Base-by-base conservation (phyloP, 73 alveolate species). In the Tetrahymena malaccensis region DNA sequence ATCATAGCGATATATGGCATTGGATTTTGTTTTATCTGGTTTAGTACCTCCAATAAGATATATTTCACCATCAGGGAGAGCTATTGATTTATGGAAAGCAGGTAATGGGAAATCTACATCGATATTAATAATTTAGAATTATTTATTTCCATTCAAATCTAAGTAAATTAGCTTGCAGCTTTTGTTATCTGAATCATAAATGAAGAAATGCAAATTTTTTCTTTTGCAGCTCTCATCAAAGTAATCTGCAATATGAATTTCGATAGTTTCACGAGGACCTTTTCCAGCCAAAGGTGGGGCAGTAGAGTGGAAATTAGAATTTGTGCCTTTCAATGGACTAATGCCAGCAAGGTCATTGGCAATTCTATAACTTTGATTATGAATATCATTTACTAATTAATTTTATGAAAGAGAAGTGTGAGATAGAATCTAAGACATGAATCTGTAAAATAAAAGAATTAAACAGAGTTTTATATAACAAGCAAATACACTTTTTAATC, bases 11-110 rank as follows among this genome's bases (percentile, higher is more conserved):
- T 70, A 70, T 12, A 70, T 70, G 37, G 89, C 17, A 70, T 85
- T 85, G 4, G 55, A 94, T 33, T 94, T 94, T 85, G 50, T 84
- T 85, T 85, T 85, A 22, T 40, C 70, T 89, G 85, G 22, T 21
- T 55, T 35, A 11, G 35, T n/a, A 19, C 97, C 97, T 35, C 97
- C 97, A 3, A 93, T 50, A 0, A 95, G 70, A 43, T 89, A 95
- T 27, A 95, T 44, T 35, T 95, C 97, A 93, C 97, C 97, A 95
- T 95, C 94, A 35, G 97, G 95, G 4, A 93, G 34, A 44, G 93
- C 85, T 0, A 95, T 44, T 19, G 95, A 85, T 95, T 89, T 95
- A 95, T 95, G 97, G 94, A 95, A 95, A 37, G 34, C 84, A 70
- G 97, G 95, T 10, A 93, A 37, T 34, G 37, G 27, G 89, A 50